Conservation (phyloP, 345 rosid species). For the Melaleuca quinquenervia region DNA sequence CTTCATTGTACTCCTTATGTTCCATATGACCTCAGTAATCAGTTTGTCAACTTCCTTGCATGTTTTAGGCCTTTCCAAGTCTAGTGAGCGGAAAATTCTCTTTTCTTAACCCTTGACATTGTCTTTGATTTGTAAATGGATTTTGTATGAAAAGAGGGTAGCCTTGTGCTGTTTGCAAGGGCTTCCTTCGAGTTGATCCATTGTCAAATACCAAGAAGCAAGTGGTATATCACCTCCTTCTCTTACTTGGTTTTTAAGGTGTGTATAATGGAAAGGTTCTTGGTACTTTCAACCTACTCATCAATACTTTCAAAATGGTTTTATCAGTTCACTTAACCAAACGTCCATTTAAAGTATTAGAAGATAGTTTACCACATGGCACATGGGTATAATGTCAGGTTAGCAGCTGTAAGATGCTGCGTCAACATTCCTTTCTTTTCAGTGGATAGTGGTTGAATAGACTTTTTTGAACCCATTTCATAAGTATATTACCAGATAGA, state of each 20-base stretch:
- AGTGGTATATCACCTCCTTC: not conserved
- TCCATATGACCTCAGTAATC: not conserved
- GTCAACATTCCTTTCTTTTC: not conserved
- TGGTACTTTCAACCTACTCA: not conserved
- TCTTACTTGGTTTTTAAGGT: not conserved
- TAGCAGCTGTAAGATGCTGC: not conserved
- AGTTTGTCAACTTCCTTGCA: not conserved
- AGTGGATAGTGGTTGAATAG: not conserved
- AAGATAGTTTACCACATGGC: not conserved
- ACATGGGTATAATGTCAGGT: not conserved
- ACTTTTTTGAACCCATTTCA: not conserved
- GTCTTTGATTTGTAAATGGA: not conserved
- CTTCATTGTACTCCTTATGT: not conserved
- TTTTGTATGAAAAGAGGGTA: not conserved
- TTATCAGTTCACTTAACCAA: not conserved
- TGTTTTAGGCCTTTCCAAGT: not conserved
- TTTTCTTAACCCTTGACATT: not conserved
- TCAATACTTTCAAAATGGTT: not conserved
- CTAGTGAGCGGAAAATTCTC: not conserved
- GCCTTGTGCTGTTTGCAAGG: not conserved
- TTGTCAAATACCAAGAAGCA: not conserved
- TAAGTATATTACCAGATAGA: not conserved
- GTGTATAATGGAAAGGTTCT: not conserved
- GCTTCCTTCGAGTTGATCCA: not conserved
- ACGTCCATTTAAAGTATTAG: not conserved